Evolutionary conservation across 306 rosid genomes (phyloP), one percentile per base, ranked within the genome.

Genomic region (Mucuna pruriens): DNA sequence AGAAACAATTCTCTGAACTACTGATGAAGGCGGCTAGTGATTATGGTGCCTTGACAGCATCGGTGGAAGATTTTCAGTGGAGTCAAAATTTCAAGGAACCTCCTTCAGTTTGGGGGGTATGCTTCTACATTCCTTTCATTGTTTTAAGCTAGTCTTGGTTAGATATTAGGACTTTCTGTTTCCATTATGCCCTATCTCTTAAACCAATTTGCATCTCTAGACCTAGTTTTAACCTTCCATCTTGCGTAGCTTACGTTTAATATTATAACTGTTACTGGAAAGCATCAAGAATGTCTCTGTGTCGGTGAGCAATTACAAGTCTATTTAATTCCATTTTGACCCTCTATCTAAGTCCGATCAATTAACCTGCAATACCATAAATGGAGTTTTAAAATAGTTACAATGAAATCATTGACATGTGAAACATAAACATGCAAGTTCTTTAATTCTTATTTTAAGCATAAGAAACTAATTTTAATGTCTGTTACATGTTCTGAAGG

Each of bases 21-120:
- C 77, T 95, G 78, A 95, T 90, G 99, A 95, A 93, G 84, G 99
- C 99, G 67, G 98, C 98, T 58, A 89, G 99, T 88, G 98, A 91
- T 83, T 95, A 95, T 80, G 98, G 98, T 70, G 97, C 92, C 78
- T 87, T 95, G 91, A 95, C 99, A 42, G 88, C 94, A 75, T 95
- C 99, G 60, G 98, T 93, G 84, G 89, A 92, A 60, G 98, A 95
- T 88, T 93, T 95, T 79, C 97, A 93, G 85, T 95, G 99, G 99
- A 95, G 98, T 84, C 99, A 90, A 87, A 95, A 93, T 79, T 95
- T 95, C 51, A 95, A 91, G 89, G 99, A 93, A 76, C 90, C 98
- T 70, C 98, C 98, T 86, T 86, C 97, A 70, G 99, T 91, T 39
- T 93, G 97, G 99, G 97, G 97, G 92, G 99, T 95, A 91, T 75